phyloP scores from a whole-genome alignment of 2,329 filamentous ascomycete species.

The Thielaviopsis populi region DNA sequence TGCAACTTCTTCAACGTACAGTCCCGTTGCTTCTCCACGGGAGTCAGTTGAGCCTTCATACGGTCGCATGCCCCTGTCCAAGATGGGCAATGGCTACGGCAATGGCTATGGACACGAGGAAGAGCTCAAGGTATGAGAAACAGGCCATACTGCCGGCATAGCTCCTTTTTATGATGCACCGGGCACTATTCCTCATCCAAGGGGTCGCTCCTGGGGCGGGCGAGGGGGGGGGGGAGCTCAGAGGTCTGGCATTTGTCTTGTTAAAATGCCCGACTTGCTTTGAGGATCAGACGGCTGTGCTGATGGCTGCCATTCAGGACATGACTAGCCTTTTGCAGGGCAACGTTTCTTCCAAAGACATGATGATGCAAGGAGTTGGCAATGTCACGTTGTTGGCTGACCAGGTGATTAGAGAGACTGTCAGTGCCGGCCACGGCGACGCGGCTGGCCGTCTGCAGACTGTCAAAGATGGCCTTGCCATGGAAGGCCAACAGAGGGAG shows the following conservation, averaged over 20 bases:
- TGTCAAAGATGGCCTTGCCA: constrained; percentile 50
- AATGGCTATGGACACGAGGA: constrained; percentile 14
- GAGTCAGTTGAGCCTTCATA: constrained; percentile 33
- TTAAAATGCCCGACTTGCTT: constrained; percentile 48
- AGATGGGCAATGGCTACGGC: constrained; percentile 13
- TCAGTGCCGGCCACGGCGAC: constrained; percentile 38
- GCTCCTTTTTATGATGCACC: background rate
- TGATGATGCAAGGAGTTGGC: constrained; percentile 53
- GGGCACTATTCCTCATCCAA: background rate
- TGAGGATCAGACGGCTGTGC: constrained; percentile 64
- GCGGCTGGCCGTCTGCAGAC: constrained; percentile 42
- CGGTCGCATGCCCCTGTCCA: constrained; percentile 9
- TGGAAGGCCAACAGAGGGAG: constrained; percentile 46
- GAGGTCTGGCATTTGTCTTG: background rate
- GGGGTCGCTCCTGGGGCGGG: background rate
- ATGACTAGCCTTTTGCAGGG: constrained; percentile 58
- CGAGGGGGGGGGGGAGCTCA: background rate
- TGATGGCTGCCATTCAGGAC: constrained; percentile 70
- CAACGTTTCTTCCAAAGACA: constrained; percentile 46
- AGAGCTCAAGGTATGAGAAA: constrained; percentile 16
- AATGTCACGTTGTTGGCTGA: constrained; percentile 57
- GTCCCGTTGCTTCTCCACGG: constrained; percentile 53
- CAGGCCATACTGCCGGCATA: background rate
- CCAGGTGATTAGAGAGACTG: constrained; percentile 52
- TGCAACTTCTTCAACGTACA: constrained; percentile 59